phyloP scores from a whole-genome alignment of 441 rosid species.

The Gossypium davidsonii region DNA sequence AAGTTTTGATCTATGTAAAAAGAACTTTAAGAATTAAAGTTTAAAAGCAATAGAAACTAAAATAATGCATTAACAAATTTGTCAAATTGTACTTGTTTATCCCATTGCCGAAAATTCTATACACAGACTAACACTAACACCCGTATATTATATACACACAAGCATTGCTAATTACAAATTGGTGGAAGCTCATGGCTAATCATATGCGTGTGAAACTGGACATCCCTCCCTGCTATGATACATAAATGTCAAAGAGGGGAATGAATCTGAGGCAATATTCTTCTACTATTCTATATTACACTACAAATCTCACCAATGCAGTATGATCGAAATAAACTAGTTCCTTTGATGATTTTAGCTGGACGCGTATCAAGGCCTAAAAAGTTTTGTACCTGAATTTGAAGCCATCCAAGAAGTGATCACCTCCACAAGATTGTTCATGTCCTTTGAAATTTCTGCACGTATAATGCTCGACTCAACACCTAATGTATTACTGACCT shows the following conservation, averaged over 20 bases:
- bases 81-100: background rate
- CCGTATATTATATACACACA: background rate
- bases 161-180: background rate
- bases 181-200: background rate
- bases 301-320: background rate
- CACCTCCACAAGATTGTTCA: conserved; percentile 57
- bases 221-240: background rate
- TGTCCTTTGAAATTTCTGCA: conserved; percentile 60
- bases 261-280: background rate
- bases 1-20: background rate
- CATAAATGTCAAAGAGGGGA: background rate
- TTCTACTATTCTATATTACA: background rate
- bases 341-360: background rate
- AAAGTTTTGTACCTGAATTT: conserved; percentile 50
- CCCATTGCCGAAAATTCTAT: background rate
- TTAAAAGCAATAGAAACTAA: background rate
- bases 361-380: conserved; percentile 32
- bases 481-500: conserved; percentile 72
- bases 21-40: background rate
- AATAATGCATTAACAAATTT: background rate
- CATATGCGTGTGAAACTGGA: background rate
- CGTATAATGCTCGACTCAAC: conserved; percentile 55
- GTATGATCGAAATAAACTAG: background rate
- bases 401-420: conserved; percentile 74
- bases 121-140: background rate